Evolutionary conservation across 257 asterid species (phyloP), one percentile per base, ranked within the genome.

Genomic region (Solanum habrochaites): DNA sequence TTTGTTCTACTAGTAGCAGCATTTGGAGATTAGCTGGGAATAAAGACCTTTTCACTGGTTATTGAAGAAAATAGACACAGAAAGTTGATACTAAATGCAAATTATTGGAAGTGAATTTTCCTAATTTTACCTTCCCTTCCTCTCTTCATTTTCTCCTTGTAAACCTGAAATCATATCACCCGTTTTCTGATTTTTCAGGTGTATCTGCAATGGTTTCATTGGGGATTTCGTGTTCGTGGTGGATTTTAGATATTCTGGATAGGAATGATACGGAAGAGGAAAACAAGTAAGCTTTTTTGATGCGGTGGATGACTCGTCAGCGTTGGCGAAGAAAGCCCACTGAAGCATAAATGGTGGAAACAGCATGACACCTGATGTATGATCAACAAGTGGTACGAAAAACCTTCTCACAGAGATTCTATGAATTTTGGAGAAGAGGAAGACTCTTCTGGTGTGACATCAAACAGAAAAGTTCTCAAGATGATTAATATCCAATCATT

Each of bases 221-320:
- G 81, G 52, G 43, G 81, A 73, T 40, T 37, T 42, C 2, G 47
- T 18, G 40, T 7, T 75, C 15, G 58, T n/a, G 31, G 56, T 40
- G 58, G 58, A 23, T 23, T 39, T 40, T n/a, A 75, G 35, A 40
- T 75, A 40, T n/a, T 75, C 83, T 40, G 58, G 91, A 95, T 93
- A 97, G 98, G 96, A 86, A 94, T 39, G 18, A 98, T 95, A 95
- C 91, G 98, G 93, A 97, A 95, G 90, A 90, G 99, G 89, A 96
- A 96, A 52, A 52, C 62, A 52, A 91, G 94, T 97, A 78, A 97
- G 98, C 64, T 88, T 95, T 91, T 97, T 97, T 78, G 99, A 97
- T 25, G 98, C 95, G 69, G 99, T 95, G 88, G 99, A 95, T 90
- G 98, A 95, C 42, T 31, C 91, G 45, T 86, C 98, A 15, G 39